These are phyloP conservation scores for Biscogniauxia sp. DNA, from an alignment of 2,329 filamentous ascomycete species.

Conservation along the genomic window DNA sequence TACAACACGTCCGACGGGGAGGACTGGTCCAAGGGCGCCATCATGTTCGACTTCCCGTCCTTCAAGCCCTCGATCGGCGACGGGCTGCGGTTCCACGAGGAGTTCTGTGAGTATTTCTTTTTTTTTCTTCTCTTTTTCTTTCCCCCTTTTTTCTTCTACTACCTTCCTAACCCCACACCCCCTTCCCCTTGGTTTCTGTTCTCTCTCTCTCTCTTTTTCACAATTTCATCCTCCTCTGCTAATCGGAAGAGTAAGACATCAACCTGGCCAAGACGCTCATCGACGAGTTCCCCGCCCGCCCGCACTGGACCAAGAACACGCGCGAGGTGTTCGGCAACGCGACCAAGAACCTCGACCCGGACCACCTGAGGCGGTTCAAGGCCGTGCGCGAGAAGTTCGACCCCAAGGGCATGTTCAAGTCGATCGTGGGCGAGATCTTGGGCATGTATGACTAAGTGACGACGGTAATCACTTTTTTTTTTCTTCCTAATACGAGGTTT, in stretches of 20 bases:
- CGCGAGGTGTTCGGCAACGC: constrained; percentile 44
- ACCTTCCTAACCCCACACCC: no score
- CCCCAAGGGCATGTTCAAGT: constrained; percentile 45
- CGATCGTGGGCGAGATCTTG: constrained; percentile 47
- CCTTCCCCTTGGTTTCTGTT: no score
- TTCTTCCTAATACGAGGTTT: no score
- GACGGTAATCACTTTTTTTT: constrained; percentile 1
- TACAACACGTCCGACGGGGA: constrained; percentile 45
- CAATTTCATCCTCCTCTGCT: neutral
- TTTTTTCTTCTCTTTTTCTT: neutral
- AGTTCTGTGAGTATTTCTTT: constrained; percentile 42
- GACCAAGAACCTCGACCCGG: constrained; percentile 46
- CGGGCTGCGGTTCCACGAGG: constrained; percentile 46
- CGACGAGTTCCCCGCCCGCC: constrained; percentile 49
- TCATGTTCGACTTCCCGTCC: constrained; percentile 54
- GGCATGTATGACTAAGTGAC: constrained; percentile 38
- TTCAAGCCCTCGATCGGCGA: constrained; percentile 46
- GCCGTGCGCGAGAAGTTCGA: constrained; percentile 47
- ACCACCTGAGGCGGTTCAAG: constrained; percentile 47
- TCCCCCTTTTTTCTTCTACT: neutral
- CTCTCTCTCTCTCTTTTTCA: neutral
- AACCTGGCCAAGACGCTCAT: constrained; percentile 45
- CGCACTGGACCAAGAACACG: constrained; percentile 55
- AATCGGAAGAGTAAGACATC: constrained; percentile 33
- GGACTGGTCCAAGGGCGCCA: constrained; percentile 48